These are phyloP conservation scores for Entamoeba moshkovskii DNA, from an alignment of 208 protist species.

Conservation along the genomic window DNA sequence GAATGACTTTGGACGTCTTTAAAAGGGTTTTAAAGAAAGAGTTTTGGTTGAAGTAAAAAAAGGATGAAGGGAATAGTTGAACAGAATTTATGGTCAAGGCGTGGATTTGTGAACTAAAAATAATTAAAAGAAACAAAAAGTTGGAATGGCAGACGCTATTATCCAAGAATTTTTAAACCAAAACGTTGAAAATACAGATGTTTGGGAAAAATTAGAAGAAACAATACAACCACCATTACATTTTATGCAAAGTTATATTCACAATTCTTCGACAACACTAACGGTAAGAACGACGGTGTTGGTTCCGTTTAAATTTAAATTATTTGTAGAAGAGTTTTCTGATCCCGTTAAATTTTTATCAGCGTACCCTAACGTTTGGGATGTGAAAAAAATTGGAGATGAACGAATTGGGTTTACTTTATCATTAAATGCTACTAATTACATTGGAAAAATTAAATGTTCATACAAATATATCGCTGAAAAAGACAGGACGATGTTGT, in stretches of 20 bases:
- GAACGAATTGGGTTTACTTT: neutral
- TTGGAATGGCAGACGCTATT: too few relatives aligned
- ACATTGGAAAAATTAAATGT: neutral
- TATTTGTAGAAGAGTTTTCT: neutral
- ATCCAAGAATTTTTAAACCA: neutral
- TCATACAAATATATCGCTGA: neutral
- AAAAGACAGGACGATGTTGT: neutral
- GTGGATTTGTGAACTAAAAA: too few relatives aligned
- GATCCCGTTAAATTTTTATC: neutral
- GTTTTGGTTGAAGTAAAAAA: too few relatives aligned
- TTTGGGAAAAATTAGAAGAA: neutral
- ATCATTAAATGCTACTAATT: neutral
- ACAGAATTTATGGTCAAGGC: too few relatives aligned
- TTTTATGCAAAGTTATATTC: neutral
- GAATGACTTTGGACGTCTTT: too few relatives aligned
- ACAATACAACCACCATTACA: neutral
- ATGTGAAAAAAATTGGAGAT: neutral
- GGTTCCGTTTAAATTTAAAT: neutral
- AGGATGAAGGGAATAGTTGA: too few relatives aligned
- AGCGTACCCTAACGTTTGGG: neutral
- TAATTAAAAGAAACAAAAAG: too few relatives aligned
- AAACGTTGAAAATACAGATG: neutral
- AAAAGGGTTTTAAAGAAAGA: too few relatives aligned
- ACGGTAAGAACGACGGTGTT: neutral
- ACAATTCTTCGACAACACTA: neutral